Percentiles rank a stretch among this genome's conserved stretches.
Evolutionary conservation across 1,284 basidiomycete genomes (phyloP).

Genomic region (Ceraceosorus bombacis): DNA sequence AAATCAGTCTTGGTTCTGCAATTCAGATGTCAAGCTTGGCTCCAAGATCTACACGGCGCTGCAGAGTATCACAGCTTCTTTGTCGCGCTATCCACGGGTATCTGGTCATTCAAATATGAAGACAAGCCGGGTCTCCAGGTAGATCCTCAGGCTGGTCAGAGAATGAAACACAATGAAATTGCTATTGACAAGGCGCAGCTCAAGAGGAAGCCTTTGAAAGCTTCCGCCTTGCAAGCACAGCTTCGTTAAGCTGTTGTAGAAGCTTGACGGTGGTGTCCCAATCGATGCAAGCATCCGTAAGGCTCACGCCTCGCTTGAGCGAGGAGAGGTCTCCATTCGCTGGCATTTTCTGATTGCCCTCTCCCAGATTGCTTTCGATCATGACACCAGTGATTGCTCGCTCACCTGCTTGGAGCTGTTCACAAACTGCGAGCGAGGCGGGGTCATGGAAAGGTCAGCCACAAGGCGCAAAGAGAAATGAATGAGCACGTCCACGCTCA

Average conservation of each 20-base stretch:
- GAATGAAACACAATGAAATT: too few species aligned
- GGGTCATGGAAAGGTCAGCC: neutral
- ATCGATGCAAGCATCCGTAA: constrained; percentile 66
- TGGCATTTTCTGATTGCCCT: constrained; percentile 48
- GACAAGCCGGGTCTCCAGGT: too few species aligned
- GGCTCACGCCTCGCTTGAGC: constrained; percentile 46
- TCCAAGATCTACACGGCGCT: too few species aligned
- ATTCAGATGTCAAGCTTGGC: too few species aligned
- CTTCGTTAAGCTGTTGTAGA: constrained; percentile 48
- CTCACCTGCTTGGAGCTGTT: constrained; percentile 70
- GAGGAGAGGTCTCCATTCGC: constrained; percentile 39
- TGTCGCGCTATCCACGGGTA: too few species aligned
- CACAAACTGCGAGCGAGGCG: constrained; percentile 54
- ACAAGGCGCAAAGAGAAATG: neutral
- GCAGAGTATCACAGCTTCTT: too few species aligned
- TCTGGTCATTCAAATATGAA: too few species aligned
- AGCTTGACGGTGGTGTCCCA: constrained; percentile 66
- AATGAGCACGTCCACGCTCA: neutral
- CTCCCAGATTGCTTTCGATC: constrained; percentile 89
- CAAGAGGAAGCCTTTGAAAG: too few species aligned
- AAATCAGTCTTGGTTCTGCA: too few species aligned
- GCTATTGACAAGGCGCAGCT: too few species aligned
- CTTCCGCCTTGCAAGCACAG: constrained; percentile 6
- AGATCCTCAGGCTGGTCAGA: too few species aligned
- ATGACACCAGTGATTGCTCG: constrained; percentile 83